Base-by-base conservation (phyloP, 139 green algal species). In the Picochlorum sp. region DNA sequence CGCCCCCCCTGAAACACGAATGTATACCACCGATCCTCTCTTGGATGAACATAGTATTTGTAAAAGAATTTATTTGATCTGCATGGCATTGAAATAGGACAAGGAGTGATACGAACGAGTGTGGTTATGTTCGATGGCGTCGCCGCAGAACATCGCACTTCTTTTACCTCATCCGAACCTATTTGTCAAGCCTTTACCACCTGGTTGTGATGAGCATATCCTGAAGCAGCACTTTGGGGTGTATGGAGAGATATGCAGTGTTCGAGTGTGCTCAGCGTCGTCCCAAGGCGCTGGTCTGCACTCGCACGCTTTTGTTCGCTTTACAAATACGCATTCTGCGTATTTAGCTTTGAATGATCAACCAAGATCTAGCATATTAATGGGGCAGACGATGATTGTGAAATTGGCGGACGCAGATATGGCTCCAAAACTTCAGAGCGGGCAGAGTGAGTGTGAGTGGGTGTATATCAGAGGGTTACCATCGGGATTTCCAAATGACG, bases 341-440 rank as follows among this genome's bases (percentile, higher is more conserved):
- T 14, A 18, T 20, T 23, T 23, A 11, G 68, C 68, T 3, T 66
- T 75, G n/a, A 26, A 59, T 6, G 41, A 61, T 6, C 62, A 66
- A 14, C 45, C 69, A 11, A 41, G 34, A 20, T 63, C 58, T 2
- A 21, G 31, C 3, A 38, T 37, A 1, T 24, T 75, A n/a, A 18
- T 28, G 16, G 69, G 69, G 18, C 49, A 45, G 9, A n/a, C 47
- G 10, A 54, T 75, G 10, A 51, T 66, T 18, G 60, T 75, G 10
- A 75, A 75, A 44, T 54, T 71, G 31, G 69, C 69, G 7, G 69
- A 75, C 20, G 54, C 52, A 2, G 69, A 75, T 47, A 60, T 75
- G 52, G 61, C 54, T 28, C 69, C 69, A 3, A 66, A 62, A 18
- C 44, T 75, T 56, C 57, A 71, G 20, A 71, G 63, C 10, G 69